Conservation (phyloP, 2,329 filamentous ascomycete species). For the Fusarium coicis region DNA sequence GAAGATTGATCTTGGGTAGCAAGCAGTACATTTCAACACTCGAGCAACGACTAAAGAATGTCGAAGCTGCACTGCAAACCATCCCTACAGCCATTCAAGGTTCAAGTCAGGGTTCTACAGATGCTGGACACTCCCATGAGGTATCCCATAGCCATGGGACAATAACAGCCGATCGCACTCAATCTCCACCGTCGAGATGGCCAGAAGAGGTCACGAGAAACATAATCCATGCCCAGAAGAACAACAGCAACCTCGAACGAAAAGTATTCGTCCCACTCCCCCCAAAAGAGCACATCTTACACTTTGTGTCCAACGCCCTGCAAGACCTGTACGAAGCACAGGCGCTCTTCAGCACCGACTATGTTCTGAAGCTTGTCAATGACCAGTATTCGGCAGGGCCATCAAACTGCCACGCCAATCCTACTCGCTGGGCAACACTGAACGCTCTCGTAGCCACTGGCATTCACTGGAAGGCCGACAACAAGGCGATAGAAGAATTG, state of each 20-base stretch:
- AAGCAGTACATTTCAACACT: neutral
- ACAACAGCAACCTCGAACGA: neutral
- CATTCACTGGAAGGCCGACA: neutral
- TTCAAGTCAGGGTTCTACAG: accelerated
- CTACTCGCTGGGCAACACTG: neutral
- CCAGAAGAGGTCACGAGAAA: neutral
- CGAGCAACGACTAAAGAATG: neutral
- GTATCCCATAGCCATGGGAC: accelerated
- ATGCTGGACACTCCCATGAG: accelerated
- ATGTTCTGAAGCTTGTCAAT: neutral
- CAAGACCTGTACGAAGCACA: neutral
- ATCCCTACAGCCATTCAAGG: accelerated
- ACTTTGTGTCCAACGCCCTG: neutral
- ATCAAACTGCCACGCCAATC: neutral
- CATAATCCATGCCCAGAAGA: neutral
- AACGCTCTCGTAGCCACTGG: neutral
- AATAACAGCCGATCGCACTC: neutral
- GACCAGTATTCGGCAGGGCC: neutral
- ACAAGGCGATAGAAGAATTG: neutral
- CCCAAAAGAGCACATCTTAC: neutral
- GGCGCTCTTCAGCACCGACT: neutral
- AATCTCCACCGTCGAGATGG: neutral
- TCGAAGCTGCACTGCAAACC: neutral
- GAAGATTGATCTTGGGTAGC: neutral
- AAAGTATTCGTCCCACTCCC: neutral